phyloP scores from a whole-genome alignment of 2,329 filamentous ascomycete species.

The Monilinia laxa region DNA sequence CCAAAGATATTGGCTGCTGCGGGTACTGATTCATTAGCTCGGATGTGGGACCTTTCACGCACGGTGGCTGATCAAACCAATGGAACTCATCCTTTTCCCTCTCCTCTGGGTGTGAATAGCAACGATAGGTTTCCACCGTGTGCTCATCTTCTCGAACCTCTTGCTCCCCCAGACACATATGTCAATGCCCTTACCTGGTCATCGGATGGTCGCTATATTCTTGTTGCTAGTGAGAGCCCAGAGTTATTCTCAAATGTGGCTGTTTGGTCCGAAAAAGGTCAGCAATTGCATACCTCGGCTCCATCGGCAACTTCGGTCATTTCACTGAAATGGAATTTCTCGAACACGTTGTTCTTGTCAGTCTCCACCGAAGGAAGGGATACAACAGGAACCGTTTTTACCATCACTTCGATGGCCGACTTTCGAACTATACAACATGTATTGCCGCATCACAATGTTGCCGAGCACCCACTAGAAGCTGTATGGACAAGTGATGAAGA shows the following conservation, averaged over 20 bases:
- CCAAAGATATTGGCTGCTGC: slow-evolving; percentile 65
- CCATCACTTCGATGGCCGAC: slow-evolving; percentile 46
- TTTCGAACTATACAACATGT: slow-evolving; percentile 45
- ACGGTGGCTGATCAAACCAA: slow-evolving; percentile 42
- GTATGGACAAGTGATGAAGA: slow-evolving; percentile 59
- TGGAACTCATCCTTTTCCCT: background rate
- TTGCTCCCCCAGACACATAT: slow-evolving; percentile 51
- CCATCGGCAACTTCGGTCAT: slow-evolving; percentile 60
- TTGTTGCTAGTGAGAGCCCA: slow-evolving; percentile 55
- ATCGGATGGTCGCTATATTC: slow-evolving; percentile 54
- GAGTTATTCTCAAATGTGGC: slow-evolving; percentile 52
- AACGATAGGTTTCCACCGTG: slow-evolving; percentile 31
- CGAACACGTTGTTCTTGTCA: slow-evolving; percentile 54
- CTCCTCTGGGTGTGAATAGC: slow-evolving; percentile 20
- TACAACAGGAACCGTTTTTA: slow-evolving; percentile 52
- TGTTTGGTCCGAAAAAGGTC: slow-evolving; percentile 56
- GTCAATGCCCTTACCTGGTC: slow-evolving; percentile 63
- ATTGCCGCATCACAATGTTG: slow-evolving; percentile 52
- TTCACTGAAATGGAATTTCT: slow-evolving; percentile 61
- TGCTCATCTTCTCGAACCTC: slow-evolving; percentile 54
- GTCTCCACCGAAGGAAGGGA: slow-evolving; percentile 56
- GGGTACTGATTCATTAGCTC: slow-evolving; percentile 69
- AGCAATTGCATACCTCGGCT: slow-evolving; percentile 53
- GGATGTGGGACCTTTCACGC: slow-evolving; percentile 64
- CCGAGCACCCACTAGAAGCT: slow-evolving; percentile 54